Base-by-base conservation (phyloP, 257 asterid genomes). In the Solanum megistacrolobum region DNA sequence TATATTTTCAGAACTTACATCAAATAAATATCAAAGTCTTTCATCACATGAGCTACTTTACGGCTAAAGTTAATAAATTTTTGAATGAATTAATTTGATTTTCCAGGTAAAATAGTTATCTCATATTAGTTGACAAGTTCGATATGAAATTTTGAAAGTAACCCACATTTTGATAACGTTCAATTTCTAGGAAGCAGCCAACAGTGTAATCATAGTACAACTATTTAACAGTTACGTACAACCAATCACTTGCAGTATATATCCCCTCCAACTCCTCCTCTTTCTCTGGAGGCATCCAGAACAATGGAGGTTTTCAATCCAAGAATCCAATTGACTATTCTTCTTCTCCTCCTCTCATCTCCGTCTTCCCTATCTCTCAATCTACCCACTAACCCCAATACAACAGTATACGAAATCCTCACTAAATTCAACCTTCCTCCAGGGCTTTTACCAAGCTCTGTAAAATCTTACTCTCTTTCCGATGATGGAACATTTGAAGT, bases 401-500 rank as follows among this genome's bases (percentile, higher is more conserved):
- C 39, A 81, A 89, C 98, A 4, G 98, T 92, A 16, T 95, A 92
- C 91, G 93, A 95, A 66, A 87, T 94, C 88, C 98, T 97, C 85
- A 92, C 90, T 2, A 58, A 89, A 86, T 96, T 52, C 92, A 94
- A 94, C 46, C 99, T 97, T 76, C 99, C 99, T 43, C 89, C 93
- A 71, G 99, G 99, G 71, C 98, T 96, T 46, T 87, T 97, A 88
- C 99, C 99, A 2, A 95, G 92, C 87, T 97, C 98, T 1, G 99
- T 97, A 73, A 91, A 85, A 60, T 92, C 92, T 87, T 96, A 97
- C 93, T 88, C 93, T 5, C 93, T 97, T 38, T 72, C 95, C 58
- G 93, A 95, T 12, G 98, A 95, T 69, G 99, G 99, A 6, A 14
- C 88, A 9, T 97, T 97, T 86, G 94, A 91, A 89, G 98, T 97